Conservation (phyloP, 2,329 filamentous ascomycete genomes). For the Aspergillus fumigatiaffinis region DNA sequence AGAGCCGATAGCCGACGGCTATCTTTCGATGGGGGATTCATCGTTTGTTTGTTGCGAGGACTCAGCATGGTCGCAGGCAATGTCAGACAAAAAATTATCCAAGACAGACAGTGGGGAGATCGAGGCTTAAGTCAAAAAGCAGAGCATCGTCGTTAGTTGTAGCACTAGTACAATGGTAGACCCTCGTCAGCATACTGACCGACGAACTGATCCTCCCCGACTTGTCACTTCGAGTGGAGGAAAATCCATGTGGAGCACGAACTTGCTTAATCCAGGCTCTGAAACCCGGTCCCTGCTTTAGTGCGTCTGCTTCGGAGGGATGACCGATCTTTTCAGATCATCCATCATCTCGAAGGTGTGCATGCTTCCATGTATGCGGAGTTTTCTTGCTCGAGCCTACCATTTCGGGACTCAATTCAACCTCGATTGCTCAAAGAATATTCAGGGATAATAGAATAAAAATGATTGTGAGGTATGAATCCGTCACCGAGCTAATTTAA, state of each 20-base stretch:
- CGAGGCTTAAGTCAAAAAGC: too few species aligned
- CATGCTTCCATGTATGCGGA: not conserved
- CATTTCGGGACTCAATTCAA: not conserved
- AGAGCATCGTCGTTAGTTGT: too few species aligned
- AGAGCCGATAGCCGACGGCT: not conserved
- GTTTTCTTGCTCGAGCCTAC: not conserved
- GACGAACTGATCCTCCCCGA: not conserved
- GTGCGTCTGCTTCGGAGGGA: not conserved
- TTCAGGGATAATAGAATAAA: not conserved
- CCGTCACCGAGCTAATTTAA: not conserved
- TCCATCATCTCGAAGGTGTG: not conserved
- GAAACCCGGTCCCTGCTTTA: not conserved
- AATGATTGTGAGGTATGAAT: not conserved
- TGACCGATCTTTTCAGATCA: not conserved
- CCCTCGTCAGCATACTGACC: not conserved
- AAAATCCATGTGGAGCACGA: not conserved
- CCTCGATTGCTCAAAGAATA: not conserved
- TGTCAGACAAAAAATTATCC: not conserved
- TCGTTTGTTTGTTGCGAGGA: too few species aligned
- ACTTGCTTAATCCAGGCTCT: not conserved
- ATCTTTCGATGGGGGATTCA: too few species aligned
- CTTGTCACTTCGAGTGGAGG: not conserved
- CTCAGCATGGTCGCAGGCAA: too few species aligned
- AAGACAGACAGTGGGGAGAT: too few species aligned
- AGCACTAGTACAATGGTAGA: not conserved